Evolutionary conservation across 2,329 filamentous ascomycete species (phyloP).

Genomic region (Emmonsiellopsis sp.): DNA sequence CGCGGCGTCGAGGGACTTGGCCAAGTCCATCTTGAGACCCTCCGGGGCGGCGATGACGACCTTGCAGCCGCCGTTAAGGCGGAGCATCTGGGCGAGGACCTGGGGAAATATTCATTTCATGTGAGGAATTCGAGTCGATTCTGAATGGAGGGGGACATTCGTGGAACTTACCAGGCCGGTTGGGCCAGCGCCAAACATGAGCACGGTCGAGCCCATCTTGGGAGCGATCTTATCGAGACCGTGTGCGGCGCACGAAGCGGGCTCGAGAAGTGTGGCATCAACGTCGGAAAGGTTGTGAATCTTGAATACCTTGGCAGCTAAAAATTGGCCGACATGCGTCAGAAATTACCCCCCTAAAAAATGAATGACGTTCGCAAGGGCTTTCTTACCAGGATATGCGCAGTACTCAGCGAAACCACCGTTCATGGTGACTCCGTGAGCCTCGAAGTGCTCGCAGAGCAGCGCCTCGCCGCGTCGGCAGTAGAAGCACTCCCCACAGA

Average conservation of each 20-base stretch:
- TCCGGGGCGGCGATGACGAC: slow-evolving; percentile 61
- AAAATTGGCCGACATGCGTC: slow-evolving; percentile 8
- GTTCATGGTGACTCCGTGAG: slow-evolving; percentile 51
- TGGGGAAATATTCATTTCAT: slow-evolving; percentile 3
- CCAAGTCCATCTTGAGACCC: slow-evolving; percentile 63
- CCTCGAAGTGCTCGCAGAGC: slow-evolving; percentile 61
- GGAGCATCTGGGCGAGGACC: slow-evolving; percentile 53
- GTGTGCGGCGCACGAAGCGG: slow-evolving; percentile 60
- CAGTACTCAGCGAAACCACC: slow-evolving; percentile 67
- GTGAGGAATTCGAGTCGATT: too few species aligned
- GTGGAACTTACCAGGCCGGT: slow-evolving; percentile 45
- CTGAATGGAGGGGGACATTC: too few species aligned
- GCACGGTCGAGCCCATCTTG: slow-evolving; percentile 54
- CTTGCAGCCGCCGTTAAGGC: slow-evolving; percentile 58
- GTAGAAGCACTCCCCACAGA: slow-evolving; percentile 66
- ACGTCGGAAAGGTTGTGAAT: slow-evolving; percentile 56
- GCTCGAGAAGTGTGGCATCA: slow-evolving; percentile 60
- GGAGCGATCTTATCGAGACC: slow-evolving; percentile 59
- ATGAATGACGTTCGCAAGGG: background rate
- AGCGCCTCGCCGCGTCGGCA: slow-evolving; percentile 59
- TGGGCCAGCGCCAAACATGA: slow-evolving; percentile 60
- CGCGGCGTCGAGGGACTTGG: slow-evolving; percentile 40
- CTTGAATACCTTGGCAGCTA: slow-evolving; percentile 52
- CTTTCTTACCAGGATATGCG: slow-evolving; percentile 35
- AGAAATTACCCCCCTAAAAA: background rate